Percentiles rank a stretch among this genome's conserved stretches.
Conservation (phyloP, 208 protist genomes). For the Leptomonas seymouri region DNA sequence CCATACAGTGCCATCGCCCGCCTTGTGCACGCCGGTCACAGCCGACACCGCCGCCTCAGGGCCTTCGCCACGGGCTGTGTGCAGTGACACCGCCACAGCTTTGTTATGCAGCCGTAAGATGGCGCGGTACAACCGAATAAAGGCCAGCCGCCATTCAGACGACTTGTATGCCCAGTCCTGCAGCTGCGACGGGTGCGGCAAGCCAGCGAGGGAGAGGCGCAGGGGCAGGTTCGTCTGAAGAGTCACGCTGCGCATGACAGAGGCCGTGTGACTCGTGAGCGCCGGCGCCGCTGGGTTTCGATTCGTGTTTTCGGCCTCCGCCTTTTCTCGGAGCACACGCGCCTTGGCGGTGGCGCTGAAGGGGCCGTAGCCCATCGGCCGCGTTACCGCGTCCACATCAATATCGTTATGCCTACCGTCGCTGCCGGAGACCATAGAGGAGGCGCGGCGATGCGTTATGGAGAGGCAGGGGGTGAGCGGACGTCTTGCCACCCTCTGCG, state of each 20-base stretch:
- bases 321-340: slow-evolving; percentile 17
- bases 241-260: slow-evolving; percentile 50
- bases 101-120: slow-evolving; percentile 86
- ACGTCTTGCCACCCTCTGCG: too few species aligned
- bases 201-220: slow-evolving; percentile 54
- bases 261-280: slow-evolving; percentile 9
- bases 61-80: slow-evolving; percentile 26
- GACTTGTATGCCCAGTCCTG: slow-evolving; percentile 41
- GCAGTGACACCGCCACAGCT: slow-evolving; percentile 61
- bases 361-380: slow-evolving; percentile 55
- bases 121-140: slow-evolving; percentile 75
- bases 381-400: slow-evolving; percentile 13
- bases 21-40: slow-evolving; percentile 33
- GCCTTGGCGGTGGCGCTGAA: slow-evolving; percentile 57
- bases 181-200: slow-evolving; percentile 71
- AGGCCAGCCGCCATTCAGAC: slow-evolving; percentile 57
- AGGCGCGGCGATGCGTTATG: neutral
- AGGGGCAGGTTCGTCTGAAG: slow-evolving; percentile 57
- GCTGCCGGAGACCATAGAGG: neutral
- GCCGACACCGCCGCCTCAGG: slow-evolving; percentile 35
- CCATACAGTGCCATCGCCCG: neutral
- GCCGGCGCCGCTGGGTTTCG: too few species aligned
- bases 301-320: neutral
- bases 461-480: neutral
- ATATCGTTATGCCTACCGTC: neutral